Evolutionary conservation across 2,329 filamentous ascomycete species (phyloP).

Genomic region (Claviceps spartinae): DNA sequence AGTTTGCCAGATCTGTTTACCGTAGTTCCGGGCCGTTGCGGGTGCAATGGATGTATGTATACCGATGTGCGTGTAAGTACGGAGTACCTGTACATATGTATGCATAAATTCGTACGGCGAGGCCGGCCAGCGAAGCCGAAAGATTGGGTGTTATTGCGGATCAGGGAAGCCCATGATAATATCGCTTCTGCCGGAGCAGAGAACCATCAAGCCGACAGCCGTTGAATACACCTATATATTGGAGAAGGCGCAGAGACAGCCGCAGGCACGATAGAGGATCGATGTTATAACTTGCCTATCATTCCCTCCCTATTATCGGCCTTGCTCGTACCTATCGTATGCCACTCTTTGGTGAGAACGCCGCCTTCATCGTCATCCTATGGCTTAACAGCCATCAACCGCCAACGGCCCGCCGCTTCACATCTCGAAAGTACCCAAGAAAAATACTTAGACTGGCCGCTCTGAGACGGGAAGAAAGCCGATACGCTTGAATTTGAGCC

Average conservation of each 20-base stretch:
- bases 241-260: too few relatives aligned
- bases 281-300: too few relatives aligned
- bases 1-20: neutral
- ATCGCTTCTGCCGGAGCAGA: neutral
- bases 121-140: neutral
- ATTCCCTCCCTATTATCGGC: too few relatives aligned
- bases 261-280: too few relatives aligned
- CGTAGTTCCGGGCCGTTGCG: neutral
- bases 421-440: too few relatives aligned
- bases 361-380: too few relatives aligned
- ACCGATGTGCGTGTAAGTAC: neutral
- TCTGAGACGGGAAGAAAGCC: neutral
- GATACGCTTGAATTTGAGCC: neutral
- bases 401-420: too few relatives aligned
- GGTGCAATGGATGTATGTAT: neutral
- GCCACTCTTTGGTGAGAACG: too few relatives aligned
- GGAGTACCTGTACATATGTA: neutral
- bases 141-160: neutral
- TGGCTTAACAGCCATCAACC: too few relatives aligned
- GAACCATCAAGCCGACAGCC: neutral
- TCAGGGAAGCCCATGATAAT: neutral
- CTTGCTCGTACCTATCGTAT: too few relatives aligned
- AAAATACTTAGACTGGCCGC: too few relatives aligned
- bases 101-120: neutral
- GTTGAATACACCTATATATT: neutral